Conservation (phyloP, 495 filamentous ascomycete species). For the Emericellopsis terricola region DNA sequence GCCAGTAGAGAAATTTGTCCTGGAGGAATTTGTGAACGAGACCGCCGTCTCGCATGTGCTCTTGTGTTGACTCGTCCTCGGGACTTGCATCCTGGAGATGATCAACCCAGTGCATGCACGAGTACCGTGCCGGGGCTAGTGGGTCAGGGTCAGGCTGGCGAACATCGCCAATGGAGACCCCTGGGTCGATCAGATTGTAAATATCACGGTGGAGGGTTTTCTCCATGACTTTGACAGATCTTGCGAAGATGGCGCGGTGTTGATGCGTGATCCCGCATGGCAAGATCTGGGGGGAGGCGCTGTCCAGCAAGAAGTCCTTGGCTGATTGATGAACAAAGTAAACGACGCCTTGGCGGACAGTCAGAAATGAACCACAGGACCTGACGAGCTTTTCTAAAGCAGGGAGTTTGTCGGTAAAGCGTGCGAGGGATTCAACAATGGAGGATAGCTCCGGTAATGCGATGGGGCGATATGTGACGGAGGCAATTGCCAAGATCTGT, state of each 20-base stretch:
- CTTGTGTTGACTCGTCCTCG: not conserved
- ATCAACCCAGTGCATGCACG: conserved; percentile 19
- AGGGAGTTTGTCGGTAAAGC: not conserved
- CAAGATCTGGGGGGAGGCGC: conserved; percentile 4
- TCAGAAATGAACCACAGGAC: conserved; percentile 17
- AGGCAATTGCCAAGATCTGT: conserved; percentile 4
- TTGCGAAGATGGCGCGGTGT: conserved; percentile 14
- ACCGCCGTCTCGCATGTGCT: not conserved
- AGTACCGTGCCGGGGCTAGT: conserved; percentile 12
- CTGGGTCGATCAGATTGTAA: not conserved
- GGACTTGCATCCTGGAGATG: conserved; percentile 7
- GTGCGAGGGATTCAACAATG: not conserved
- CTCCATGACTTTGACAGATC: conserved; percentile 9
- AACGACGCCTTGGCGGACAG: conserved; percentile 11
- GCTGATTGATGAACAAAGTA: conserved; percentile 26
- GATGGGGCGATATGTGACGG: conserved; percentile 7
- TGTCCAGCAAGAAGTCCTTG: conserved; percentile 16
- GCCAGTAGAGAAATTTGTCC: conserved; percentile 4
- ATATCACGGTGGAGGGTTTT: conserved; percentile 3
- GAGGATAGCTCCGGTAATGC: conserved; percentile 5
- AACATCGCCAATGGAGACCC: conserved; percentile 3
- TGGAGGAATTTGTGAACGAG: not conserved
- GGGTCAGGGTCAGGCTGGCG: conserved; percentile 10
- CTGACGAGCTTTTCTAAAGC: conserved; percentile 4
- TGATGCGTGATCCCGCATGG: conserved; percentile 4